phyloP scores from a whole-genome alignment of 2,329 filamentous ascomycete genomes.

The Botrytis aclada region DNA sequence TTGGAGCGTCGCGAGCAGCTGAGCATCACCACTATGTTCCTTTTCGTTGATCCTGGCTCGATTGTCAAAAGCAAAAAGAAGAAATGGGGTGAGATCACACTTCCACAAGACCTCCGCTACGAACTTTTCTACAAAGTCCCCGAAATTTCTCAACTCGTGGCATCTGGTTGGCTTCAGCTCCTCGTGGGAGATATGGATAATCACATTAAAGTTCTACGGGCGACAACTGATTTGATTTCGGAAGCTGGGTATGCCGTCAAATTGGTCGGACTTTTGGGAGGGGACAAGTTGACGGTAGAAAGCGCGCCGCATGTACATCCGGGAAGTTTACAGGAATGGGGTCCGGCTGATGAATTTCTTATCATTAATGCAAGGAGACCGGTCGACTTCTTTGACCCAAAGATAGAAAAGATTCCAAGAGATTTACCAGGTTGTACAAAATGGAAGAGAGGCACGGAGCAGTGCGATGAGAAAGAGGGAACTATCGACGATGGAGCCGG shows the following conservation, averaged over 20 bases:
- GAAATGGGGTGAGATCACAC: background rate
- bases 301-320: background rate
- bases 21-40: background rate
- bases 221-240: background rate
- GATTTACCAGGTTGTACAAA: background rate
- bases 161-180: slow-evolving; percentile 1
- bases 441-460: background rate
- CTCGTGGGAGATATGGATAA: background rate
- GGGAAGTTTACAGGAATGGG: background rate
- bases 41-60: background rate
- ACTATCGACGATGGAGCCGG: background rate
- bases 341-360: background rate
- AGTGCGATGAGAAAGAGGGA: background rate
- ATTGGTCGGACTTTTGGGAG: background rate
- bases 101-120: background rate
- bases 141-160: background rate
- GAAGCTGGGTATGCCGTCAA: background rate
- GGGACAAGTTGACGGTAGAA: background rate
- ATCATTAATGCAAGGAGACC: background rate
- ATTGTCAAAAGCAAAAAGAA: background rate
- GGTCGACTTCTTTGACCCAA: background rate
- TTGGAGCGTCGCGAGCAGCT: background rate
- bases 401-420: background rate
- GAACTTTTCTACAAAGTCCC: background rate
- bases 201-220: background rate